Base-by-base conservation (phyloP, 1,284 basidiomycete genomes). In the Sanghuangporus baumii region DNA sequence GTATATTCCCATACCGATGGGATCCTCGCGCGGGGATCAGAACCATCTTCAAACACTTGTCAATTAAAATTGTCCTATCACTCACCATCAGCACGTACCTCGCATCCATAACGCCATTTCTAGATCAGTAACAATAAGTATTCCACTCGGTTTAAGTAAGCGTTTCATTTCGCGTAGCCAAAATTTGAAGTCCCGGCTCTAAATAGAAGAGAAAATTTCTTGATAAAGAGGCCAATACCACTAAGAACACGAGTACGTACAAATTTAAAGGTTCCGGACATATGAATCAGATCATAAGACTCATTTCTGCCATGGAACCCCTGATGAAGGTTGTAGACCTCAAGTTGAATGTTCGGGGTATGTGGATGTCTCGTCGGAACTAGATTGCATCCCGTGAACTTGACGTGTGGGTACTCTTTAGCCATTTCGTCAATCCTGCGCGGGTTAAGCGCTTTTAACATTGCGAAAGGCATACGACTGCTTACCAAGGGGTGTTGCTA, bases 361-460 rank as follows among this genome's bases (percentile, higher is more conserved):
- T 61, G 58, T 6, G 63, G 59, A 47, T 65, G 63, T 47, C 63
- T 55, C 14, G 60, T 61, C 26, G 63, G 63, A 18, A 65, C 63
- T 23, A 65, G 47, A 41, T 65, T 61, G 37, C 60, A 61, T 5
- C 63, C 63, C 11, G 59, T 61, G 37, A 65, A 65, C 48, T 65
- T 65, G 51, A 65, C 63, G 41, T 65, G 60, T 26, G 63, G 63
- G 40, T 65, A 62, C 55, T 65, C 63, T 23, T 37, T 38, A 3
- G 60, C 63, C 63, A 65, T 65, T 36, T 65, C 63, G 48, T 65
- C 63, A 54, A 65, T 62, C 63, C 63, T 65, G 56, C 20, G 36
- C 38, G 43, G 38, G 55, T 50, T 37, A 20, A 37, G 40, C 51
- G 37, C 52, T 31, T 26, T 34, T 7, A 37, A 57, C 9, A 1